These are phyloP conservation scores for Fraxinus quadrangulata DNA, from an alignment of 257 asterid species.

Conservation along the genomic window DNA sequence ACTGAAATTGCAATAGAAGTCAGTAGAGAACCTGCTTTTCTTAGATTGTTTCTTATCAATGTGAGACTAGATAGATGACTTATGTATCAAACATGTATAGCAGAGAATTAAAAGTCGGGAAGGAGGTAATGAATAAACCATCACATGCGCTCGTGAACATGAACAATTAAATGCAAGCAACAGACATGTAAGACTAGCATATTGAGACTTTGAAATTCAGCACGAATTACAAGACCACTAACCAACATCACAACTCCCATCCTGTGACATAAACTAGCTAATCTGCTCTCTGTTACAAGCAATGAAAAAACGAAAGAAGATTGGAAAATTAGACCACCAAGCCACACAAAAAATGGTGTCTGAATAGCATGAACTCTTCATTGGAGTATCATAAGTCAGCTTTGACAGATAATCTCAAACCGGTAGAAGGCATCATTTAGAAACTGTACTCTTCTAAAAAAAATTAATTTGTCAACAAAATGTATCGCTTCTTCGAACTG, in stretches of 20 bases:
- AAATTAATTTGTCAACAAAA: not conserved
- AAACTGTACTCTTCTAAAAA: not conserved
- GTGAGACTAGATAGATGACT: not conserved
- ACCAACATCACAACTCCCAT: not conserved
- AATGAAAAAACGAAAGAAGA: not conserved
- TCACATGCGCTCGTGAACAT: not conserved
- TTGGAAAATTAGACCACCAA: not conserved
- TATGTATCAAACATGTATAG: not conserved
- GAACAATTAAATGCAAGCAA: not conserved
- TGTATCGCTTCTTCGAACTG: not conserved
- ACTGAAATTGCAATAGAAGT: slow-evolving; percentile 16
- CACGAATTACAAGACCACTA: not conserved
- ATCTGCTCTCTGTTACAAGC: not conserved
- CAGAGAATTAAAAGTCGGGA: not conserved
- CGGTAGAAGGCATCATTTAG: not conserved
- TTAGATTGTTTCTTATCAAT: not conserved
- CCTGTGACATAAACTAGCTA: not conserved
- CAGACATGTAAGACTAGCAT: not conserved
- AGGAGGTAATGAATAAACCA: not conserved
- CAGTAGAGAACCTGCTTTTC: not conserved
- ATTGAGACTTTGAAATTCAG: not conserved
- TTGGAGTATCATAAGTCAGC: not conserved
- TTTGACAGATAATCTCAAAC: not conserved
- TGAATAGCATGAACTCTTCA: not conserved
- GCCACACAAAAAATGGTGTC: not conserved